Evolutionary conservation across 2,329 filamentous ascomycete species (phyloP), one percentile per base, ranked within the genome.

Genomic region (Colletotrichum chlorophyti): DNA sequence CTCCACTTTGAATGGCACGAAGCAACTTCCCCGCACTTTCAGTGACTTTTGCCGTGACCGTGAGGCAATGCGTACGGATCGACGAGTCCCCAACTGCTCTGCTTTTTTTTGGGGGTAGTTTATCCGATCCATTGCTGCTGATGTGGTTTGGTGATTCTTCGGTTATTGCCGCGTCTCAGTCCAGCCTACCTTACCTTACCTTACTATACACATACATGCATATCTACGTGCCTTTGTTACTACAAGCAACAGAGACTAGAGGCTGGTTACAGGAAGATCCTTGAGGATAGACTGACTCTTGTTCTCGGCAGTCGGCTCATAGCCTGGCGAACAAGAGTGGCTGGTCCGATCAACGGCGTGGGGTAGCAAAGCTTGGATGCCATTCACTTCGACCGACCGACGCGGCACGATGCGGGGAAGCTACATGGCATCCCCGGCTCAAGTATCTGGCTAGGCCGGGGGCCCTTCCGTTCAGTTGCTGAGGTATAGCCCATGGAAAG

Each of bases 1-100:
- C 54, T 60, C 59, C 59, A 59, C 54, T 60, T 58, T 29, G 17
- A 42, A 42, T 53, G 26, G 14, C 31, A 53, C 55, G 26, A 35
- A 31, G 6, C n/a, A 31, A 19, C 8, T 42, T 47, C 54, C 59
- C 59, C 59, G 59, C 59, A n/a, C n/a, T n/a, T n/a, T n/a, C n/a
- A 54, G 38, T 45, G 19, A 38, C 27, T 50, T 55, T 46, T 55
- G 23, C 59, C 43, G 42, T 47, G 3, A 23, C n/a, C n/a, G n/a
- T n/a, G n/a, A n/a, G n/a, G n/a, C 23, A 26, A 8, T 9, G 29
- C 53, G 19, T 10, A 29, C 40, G 3, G 29, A 32, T 45, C 15
- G 24, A 34, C 11, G 14, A 24, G n/a, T 42, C 41, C 32, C 46
- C 53, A 47, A 60, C 42, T 15, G 29, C 24, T 15, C 35, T 38